phyloP scores from a whole-genome alignment of 345 rosid species.

The Cardamine occulta region DNA sequence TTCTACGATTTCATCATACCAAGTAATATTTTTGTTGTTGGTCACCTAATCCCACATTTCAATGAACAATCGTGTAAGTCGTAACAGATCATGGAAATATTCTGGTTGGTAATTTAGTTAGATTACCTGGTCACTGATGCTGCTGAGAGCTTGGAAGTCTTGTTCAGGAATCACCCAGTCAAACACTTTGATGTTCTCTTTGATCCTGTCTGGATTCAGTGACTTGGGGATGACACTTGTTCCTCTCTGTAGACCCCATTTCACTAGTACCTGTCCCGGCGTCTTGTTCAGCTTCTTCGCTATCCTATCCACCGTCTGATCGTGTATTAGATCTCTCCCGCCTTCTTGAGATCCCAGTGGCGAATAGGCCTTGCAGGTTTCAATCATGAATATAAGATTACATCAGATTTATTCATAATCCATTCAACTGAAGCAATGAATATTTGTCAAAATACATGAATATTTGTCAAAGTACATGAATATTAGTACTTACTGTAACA shows the following conservation, averaged over 20 bases:
- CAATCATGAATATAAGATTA: neutral
- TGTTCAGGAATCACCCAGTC: constrained; percentile 56
- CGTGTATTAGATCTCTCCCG: constrained; percentile 58
- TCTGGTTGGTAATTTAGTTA: neutral
- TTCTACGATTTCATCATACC: neutral
- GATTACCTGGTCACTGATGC: constrained; percentile 46
- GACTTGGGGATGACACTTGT: constrained; percentile 63
- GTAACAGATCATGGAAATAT: neutral
- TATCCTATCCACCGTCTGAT: constrained; percentile 48
- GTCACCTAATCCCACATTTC: too few species aligned
- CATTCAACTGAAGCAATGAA: neutral
- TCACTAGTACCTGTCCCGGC: constrained; percentile 56
- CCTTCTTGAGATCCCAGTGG: constrained; percentile 59
- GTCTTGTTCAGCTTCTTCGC: constrained; percentile 61
- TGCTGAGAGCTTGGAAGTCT: constrained; percentile 55
- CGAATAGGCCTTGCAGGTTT: constrained; percentile 50
- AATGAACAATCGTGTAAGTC: too few species aligned
- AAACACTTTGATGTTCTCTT: constrained; percentile 54
- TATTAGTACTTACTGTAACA: constrained; percentile 49
- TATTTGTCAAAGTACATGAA: neutral
- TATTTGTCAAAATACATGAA: neutral
- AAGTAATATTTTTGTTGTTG: too few species aligned
- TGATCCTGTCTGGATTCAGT: constrained; percentile 52
- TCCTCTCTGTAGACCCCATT: constrained; percentile 64
- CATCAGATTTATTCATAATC: neutral